Conservation (phyloP, 2,329 filamentous ascomycete genomes). For the Colletotrichum sp. region DNA sequence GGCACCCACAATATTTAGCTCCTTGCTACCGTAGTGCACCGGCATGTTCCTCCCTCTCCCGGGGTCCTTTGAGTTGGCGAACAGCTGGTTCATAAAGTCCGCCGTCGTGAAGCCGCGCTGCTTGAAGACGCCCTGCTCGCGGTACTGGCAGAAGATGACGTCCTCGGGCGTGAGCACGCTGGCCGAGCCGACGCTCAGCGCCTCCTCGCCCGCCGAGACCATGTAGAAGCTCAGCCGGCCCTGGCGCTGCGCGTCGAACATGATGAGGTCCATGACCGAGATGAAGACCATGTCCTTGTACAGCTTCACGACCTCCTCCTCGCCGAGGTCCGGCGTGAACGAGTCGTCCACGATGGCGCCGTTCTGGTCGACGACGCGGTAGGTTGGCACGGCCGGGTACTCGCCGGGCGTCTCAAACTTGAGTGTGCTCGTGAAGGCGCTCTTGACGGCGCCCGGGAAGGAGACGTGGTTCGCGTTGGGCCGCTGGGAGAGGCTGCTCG, state of each 20-base stretch:
- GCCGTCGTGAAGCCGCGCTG: constrained; percentile 86
- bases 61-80: constrained; percentile 81
- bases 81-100: constrained; percentile 95
- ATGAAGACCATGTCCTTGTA: constrained; percentile 71
- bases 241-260: constrained; percentile 97
- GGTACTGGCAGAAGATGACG: constrained; percentile 92
- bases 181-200: constrained; percentile 87
- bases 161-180: constrained; percentile 84
- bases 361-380: constrained; percentile 89
- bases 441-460: constrained; percentile 97
- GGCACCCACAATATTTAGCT: constrained; percentile 77
- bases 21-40: constrained; percentile 88
- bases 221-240: constrained; percentile 97
- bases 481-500: constrained; percentile 59
- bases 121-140: constrained; percentile 89
- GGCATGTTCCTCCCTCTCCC: constrained; percentile 95
- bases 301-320: constrained; percentile 64
- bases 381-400: constrained; percentile 83
- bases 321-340: constrained; percentile 71
- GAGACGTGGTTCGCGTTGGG: constrained; percentile 62
- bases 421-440: constrained; percentile 84
- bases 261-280: constrained; percentile 93
- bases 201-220: constrained; percentile 94
- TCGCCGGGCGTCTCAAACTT: constrained; percentile 77
- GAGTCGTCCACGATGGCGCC: constrained; percentile 80